These are phyloP conservation scores for Cyberlindnera euphorbiiphila DNA, from an alignment of 805 yeast species.

Conservation along the genomic window DNA sequence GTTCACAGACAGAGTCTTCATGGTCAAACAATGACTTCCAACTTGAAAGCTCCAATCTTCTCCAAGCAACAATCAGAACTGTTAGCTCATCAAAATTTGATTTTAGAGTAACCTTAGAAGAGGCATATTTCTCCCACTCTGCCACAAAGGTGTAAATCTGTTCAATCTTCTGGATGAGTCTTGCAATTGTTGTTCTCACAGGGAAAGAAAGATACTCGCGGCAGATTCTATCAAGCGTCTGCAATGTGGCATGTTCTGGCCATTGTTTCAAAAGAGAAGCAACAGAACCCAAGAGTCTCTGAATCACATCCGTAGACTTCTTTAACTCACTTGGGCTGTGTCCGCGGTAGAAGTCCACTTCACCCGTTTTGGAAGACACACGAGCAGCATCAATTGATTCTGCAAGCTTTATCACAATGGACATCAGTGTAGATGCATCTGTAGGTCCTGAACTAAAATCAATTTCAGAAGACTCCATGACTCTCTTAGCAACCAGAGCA, in stretches of 20 bases:
- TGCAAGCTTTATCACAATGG: constrained; percentile 34
- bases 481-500: constrained; percentile 29
- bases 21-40: constrained; percentile 75
- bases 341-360: constrained; percentile 63
- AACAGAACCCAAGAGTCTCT: constrained; percentile 42
- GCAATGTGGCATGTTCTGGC: constrained; percentile 94
- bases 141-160: constrained; percentile 76
- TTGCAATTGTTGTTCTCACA: constrained; percentile 67
- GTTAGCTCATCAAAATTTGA: constrained; percentile 56
- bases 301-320: constrained; percentile 49
- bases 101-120: constrained; percentile 65
- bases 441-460: constrained; percentile 23
- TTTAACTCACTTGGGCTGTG: constrained; percentile 56
- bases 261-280: constrained; percentile 54
- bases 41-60: constrained; percentile 77
- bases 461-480: constrained; percentile 25
- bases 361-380: constrained; percentile 29
- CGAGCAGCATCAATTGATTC: constrained; percentile 31
- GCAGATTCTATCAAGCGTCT: constrained; percentile 58
- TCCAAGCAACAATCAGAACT: constrained; percentile 78
- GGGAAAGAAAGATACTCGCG: constrained; percentile 64
- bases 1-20: constrained; percentile 50
- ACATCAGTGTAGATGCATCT: constrained; percentile 31
- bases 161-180: constrained; percentile 76
- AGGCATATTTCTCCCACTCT: constrained; percentile 95